Percentiles rank a stretch among this genome's conserved stretches.
Evolutionary conservation across 768 basidiomycete species (phyloP).

Genomic region (Gymnopilus dilepis): DNA sequence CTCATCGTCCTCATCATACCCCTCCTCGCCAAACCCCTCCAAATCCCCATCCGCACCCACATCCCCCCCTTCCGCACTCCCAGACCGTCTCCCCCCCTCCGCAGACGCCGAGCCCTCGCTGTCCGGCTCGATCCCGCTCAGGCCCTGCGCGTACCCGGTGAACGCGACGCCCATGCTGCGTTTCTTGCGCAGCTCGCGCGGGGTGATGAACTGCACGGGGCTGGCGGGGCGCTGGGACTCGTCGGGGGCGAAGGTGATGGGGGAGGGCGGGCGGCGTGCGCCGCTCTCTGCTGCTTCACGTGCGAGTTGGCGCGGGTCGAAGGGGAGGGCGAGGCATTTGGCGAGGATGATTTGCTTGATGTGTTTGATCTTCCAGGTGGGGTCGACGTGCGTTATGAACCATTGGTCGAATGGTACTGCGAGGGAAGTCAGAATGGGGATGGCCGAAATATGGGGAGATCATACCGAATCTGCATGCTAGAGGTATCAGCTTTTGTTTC

Average conservation of each 20-base stretch:
- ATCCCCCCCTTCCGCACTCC: conserved; percentile 6
- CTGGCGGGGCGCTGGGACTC: conserved; percentile 44
- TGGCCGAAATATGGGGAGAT: background rate
- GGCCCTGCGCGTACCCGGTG: background rate
- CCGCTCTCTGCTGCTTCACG: conserved; percentile 6
- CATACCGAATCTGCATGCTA: no score
- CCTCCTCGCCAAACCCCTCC: no score
- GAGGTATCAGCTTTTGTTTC: no score
- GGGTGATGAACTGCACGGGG: conserved; percentile 44
- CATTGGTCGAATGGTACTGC: conserved; percentile 78
- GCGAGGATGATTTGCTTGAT: conserved; percentile 68
- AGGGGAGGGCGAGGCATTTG: conserved; percentile 51
- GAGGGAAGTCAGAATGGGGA: background rate
- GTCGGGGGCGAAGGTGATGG: conserved; percentile 70
- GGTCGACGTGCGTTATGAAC: conserved; percentile 72
- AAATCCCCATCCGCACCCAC: conserved; percentile 28
- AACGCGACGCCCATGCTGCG: conserved; percentile 13
- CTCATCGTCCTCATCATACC: conserved; percentile 42
- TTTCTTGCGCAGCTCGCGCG: conserved; percentile 16
- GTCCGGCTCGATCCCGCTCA: background rate
- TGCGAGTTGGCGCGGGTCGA: conserved; percentile 32
- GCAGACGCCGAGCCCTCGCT: conserved; percentile 6
- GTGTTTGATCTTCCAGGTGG: conserved; percentile 62
- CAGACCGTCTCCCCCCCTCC: no score
- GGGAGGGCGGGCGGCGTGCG: conserved; percentile 50